Evolutionary conservation across 1,284 basidiomycete species (phyloP).

Genomic region (Trichosporon sp.): DNA sequence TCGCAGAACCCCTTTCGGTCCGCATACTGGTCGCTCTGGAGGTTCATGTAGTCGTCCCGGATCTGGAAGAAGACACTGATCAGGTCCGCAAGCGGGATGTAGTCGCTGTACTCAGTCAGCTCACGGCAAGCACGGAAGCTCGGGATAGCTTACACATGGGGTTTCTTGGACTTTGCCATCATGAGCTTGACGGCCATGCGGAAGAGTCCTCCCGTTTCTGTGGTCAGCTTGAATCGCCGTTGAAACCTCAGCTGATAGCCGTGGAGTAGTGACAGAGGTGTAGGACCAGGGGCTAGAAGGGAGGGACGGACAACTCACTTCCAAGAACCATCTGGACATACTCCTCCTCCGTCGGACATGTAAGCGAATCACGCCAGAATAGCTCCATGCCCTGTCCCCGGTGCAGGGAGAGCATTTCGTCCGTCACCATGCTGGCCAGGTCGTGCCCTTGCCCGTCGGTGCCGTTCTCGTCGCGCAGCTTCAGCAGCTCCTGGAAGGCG

Average conservation of each 20-base stretch:
- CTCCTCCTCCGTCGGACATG: slow-evolving; percentile 89
- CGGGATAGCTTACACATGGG: slow-evolving; percentile 53
- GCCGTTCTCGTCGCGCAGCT: slow-evolving; percentile 50
- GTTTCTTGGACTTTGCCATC: slow-evolving; percentile 66
- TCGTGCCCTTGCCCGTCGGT: slow-evolving; percentile 31
- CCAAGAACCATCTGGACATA: slow-evolving; percentile 96
- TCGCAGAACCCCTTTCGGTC: slow-evolving; percentile 92
- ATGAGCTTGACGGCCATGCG: slow-evolving; percentile 90
- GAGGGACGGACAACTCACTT: slow-evolving; percentile 58
- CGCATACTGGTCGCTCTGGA: slow-evolving; percentile 80
- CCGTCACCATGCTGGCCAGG: slow-evolving; percentile 58
- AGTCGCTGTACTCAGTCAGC: slow-evolving; percentile 57
- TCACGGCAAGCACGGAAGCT: too few species aligned
- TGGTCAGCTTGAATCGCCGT: not conserved
- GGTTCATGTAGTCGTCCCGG: slow-evolving; percentile 94
- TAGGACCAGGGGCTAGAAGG: too few species aligned
- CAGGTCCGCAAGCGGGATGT: slow-evolving; percentile 85
- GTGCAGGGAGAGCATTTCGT: slow-evolving; percentile 83
- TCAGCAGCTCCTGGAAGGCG: slow-evolving; percentile 70
- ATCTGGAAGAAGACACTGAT: slow-evolving; percentile 96
- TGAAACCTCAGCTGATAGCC: not conserved
- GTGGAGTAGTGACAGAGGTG: not conserved
- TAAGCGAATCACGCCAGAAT: slow-evolving; percentile 85
- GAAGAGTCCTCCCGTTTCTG: slow-evolving; percentile 93
- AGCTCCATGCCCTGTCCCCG: slow-evolving; percentile 94